Evolutionary conservation across 78 protist genomes (phyloP).

Genomic region (Emiliania huxleyi): DNA sequence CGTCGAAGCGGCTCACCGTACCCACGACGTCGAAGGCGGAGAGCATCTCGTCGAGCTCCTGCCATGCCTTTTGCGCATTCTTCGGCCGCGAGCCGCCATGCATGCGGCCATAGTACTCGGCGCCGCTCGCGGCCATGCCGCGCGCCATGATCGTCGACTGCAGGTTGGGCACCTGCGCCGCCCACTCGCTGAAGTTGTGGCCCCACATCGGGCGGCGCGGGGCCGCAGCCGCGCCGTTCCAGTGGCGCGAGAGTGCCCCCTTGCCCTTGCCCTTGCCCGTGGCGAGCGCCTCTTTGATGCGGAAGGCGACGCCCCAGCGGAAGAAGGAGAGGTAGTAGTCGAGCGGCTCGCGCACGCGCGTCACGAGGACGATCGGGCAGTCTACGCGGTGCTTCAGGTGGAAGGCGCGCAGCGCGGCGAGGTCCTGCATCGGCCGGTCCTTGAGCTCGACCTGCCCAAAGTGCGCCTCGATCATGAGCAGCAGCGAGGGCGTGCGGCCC

Average conservation of each 20-base stretch:
- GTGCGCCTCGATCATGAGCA: background rate
- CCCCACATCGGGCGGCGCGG: background rate
- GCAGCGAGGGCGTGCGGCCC: background rate
- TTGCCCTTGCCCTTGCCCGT: no score
- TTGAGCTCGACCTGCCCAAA: background rate
- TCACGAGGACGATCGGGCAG: background rate
- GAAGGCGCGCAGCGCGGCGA: background rate
- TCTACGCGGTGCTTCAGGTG: no score
- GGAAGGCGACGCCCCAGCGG: background rate
- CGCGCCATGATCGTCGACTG: background rate
- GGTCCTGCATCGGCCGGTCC: background rate
- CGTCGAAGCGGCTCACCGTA: background rate
- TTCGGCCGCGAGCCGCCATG: no score
- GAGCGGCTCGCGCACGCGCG: background rate
- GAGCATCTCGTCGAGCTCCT: background rate
- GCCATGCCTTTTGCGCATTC: background rate
- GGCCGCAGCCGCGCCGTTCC: no score
- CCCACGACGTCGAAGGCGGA: background rate
- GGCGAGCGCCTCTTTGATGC: background rate
- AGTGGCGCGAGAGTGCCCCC: no score
- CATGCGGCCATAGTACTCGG: background rate
- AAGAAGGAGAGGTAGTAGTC: background rate
- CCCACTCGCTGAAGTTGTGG: background rate
- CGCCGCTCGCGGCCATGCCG: background rate
- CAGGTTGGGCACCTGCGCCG: background rate